Conservation (phyloP, 2,329 filamentous ascomycete genomes). For the Diaporthe vexans region DNA sequence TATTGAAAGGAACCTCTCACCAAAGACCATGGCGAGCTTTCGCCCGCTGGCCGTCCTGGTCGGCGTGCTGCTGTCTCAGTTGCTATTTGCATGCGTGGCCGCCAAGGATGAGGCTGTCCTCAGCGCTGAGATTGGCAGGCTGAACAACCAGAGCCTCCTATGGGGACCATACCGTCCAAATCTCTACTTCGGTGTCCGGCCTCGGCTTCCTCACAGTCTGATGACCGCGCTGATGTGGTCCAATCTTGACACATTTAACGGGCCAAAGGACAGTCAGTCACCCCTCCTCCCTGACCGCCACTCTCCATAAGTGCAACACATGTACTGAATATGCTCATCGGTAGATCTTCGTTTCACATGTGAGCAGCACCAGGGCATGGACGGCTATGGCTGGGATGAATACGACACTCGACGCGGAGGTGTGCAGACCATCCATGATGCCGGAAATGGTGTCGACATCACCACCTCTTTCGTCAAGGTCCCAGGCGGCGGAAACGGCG, state of each 20-base stretch:
- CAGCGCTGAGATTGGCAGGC: conserved; percentile 63
- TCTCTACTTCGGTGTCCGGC: conserved; percentile 91
- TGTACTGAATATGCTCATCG: conserved; percentile 41
- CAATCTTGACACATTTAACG: conserved; percentile 82
- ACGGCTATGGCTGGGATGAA: conserved; percentile 97
- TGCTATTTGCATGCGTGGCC: conserved; percentile 41
- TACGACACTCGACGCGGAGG: conserved; percentile 93
- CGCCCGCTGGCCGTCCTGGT: conserved; percentile 49
- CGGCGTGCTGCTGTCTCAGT: conserved; percentile 45
- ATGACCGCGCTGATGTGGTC: conserved; percentile 91
- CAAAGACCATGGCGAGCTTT: conserved; percentile 43
- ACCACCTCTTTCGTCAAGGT: conserved; percentile 96
- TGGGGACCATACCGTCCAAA: conserved; percentile 98
- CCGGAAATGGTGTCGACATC: conserved; percentile 88
- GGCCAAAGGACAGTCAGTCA: conserved; percentile 80
- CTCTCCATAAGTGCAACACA: not conserved
- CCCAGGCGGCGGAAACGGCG: conserved; percentile 85
- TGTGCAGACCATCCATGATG: conserved; percentile 90
- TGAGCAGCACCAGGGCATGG: conserved; percentile 94
- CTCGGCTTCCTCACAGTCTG: conserved; percentile 84
- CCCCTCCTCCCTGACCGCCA: not conserved
- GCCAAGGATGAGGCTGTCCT: conserved; percentile 56
- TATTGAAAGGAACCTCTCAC: conserved; percentile 36
- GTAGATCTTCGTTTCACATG: conserved; percentile 92
- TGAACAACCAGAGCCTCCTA: conserved; percentile 86